A percentile compares a stretch with the other conserved stretches of the same genome.
phyloP scores from a whole-genome alignment of 768 basidiomycete species.

The Flagelloscypha sp. region DNA sequence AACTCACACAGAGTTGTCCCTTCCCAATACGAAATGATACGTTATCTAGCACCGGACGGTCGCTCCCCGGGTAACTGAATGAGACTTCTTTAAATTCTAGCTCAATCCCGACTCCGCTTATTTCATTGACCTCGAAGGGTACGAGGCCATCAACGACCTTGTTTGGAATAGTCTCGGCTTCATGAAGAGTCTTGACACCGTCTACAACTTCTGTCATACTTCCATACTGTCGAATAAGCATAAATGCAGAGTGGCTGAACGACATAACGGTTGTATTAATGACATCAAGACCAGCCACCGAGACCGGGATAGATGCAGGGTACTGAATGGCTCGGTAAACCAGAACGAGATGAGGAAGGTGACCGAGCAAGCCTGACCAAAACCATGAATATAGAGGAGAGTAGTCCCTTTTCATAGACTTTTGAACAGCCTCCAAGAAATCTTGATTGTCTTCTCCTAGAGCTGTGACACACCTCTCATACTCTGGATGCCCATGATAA shows the following conservation, averaged over 20 bases:
- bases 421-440: no score
- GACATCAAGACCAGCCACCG: conserved; percentile 29
- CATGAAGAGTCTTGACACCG: conserved; percentile 33
- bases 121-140: conserved; percentile 29
- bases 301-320: conserved; percentile 28
- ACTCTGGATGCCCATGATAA: no score
- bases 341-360: conserved; percentile 31
- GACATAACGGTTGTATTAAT: conserved; percentile 22
- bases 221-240: conserved; percentile 28
- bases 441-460: no score
- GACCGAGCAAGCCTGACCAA: no score
- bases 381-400: no score
- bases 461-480: no score
- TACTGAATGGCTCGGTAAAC: conserved; percentile 29
- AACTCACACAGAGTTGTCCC: conserved; percentile 40
- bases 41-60: conserved; percentile 28
- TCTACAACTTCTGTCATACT: conserved; percentile 29
- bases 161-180: conserved; percentile 31
- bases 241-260: conserved; percentile 25
- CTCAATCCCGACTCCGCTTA: no score
- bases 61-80: conserved; percentile 36
- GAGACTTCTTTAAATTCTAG: conserved; percentile 45
- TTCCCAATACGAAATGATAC: conserved; percentile 37
- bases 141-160: conserved; percentile 27
- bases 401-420: no score